Percentiles rank a stretch among this genome's conserved stretches.
Conservation (phyloP, 768 basidiomycete species). For the Russula lepida region DNA sequence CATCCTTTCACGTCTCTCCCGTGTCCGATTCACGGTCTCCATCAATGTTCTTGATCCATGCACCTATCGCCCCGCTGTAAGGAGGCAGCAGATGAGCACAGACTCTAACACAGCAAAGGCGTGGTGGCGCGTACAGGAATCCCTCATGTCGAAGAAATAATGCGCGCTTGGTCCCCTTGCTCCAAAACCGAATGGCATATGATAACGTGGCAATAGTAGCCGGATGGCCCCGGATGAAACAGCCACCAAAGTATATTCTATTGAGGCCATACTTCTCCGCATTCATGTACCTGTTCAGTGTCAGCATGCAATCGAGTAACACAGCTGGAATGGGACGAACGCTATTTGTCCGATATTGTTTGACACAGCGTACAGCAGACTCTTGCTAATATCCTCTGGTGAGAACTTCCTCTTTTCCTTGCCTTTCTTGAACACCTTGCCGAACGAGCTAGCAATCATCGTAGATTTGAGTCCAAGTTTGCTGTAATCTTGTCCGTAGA, state of each 20-base stretch:
- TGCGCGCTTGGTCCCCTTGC: slow-evolving; percentile 92
- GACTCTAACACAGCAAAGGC: slow-evolving; percentile 5
- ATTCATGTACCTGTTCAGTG: slow-evolving; percentile 86
- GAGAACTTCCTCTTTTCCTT: slow-evolving; percentile 70
- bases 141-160: slow-evolving; percentile 97
- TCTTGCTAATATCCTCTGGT: slow-evolving; percentile 90
- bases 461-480: slow-evolving; percentile 94
- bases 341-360: slow-evolving; percentile 99
- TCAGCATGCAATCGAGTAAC: slow-evolving; percentile 7
- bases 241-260: slow-evolving; percentile 97
- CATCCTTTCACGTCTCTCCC: slow-evolving; percentile 5
- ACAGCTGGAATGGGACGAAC: slow-evolving; percentile 46
- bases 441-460: slow-evolving; percentile 96
- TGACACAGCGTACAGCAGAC: slow-evolving; percentile 90
- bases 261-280: slow-evolving; percentile 97
- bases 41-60: slow-evolving; percentile 96
- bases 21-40: slow-evolving; percentile 26
- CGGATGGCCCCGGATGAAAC: slow-evolving; percentile 96
- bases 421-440: slow-evolving; percentile 93
- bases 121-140: slow-evolving; percentile 64
- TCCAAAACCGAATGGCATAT: slow-evolving; percentile 99
- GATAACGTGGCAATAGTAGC: slow-evolving; percentile 96
- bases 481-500: slow-evolving; percentile 96
- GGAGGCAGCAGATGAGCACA: slow-evolving; percentile 11
- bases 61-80: slow-evolving; percentile 81